Evolutionary conservation across 768 basidiomycete species (phyloP), one percentile per base, ranked within the genome.

Genomic region (Thelephora ganbajun): DNA sequence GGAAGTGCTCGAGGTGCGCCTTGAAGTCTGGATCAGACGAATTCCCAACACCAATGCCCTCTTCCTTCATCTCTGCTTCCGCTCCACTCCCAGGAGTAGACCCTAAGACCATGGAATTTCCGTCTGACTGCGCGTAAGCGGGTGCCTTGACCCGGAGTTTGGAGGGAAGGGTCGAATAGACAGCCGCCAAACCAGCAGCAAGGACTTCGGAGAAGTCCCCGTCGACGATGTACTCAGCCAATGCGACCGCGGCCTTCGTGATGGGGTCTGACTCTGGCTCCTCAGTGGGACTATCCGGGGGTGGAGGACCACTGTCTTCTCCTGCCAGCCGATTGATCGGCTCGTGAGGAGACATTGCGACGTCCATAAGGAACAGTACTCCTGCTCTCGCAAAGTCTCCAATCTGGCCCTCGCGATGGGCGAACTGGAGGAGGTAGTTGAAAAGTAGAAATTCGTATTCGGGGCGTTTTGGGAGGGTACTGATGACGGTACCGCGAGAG

Each of bases 201-300:
- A 98, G 76, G 11, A 98, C 94, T 53, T 97, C 92, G n/a, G 91
- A 89, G 61, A 96, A 94, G 63, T 97, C 94, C n/a, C 92, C 89
- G 57, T 94, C 89, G 14, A 96, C 73, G 45, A 97, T 87, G 59
- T 90, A 96, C 59, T 93, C 90, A 16, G 89, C 89, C 35, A 98
- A 69, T 6, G 88, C 85, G 37, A 93, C 69, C 1, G 85, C 84
- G 1, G 90, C 88, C 58, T 92, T 90, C 26, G 76, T 77, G 36
- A 89, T 75, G 2, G 91, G 82, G 59, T 94, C 89, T 3, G 48
- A 51, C n/a, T 57, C 56, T 0, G 54, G 41, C 3, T 57, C 53
- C n/a, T 53, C 54, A 5, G 61, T 47, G 9, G 60, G 56, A 5
- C 54, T 36, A 5, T 51, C 52, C 22, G 39, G 39, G 4, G 26